These are phyloP conservation scores for Sporothrix globosa DNA, from an alignment of 2,329 filamentous ascomycete genomes.

Conservation along the genomic window DNA sequence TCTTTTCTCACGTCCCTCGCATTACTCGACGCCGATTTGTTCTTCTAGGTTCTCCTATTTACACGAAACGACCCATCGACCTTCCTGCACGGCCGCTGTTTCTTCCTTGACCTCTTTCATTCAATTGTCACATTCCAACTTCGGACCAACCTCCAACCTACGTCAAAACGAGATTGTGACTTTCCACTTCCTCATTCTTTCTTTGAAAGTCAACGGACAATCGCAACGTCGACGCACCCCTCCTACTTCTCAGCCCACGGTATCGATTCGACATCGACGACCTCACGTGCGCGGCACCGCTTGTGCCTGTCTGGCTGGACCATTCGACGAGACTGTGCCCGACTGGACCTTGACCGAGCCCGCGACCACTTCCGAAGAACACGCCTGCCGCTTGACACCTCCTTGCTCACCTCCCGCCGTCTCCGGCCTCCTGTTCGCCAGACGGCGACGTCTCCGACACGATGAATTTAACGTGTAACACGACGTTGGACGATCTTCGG, in stretches of 20 bases:
- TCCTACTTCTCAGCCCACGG: no score
- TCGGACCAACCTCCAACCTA: not conserved
- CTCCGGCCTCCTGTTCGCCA: not conserved
- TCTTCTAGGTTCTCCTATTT: conserved; percentile 5
- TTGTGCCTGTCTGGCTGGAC: conserved; percentile 7
- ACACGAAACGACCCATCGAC: conserved; percentile 7
- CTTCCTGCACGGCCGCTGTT: conserved; percentile 8
- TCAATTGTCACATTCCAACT: conserved; percentile 9
- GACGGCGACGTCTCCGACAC: conserved; percentile 23
- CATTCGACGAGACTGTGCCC: not conserved
- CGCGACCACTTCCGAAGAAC: conserved; percentile 8
- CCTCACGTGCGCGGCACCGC: not conserved
- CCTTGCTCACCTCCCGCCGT: not conserved
- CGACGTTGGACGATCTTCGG: conserved; percentile 50
- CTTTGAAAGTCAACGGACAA: not conserved
- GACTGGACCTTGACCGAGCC: not conserved
- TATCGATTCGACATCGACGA: not conserved
- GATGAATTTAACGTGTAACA: conserved; percentile 50
- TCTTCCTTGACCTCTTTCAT: conserved; percentile 1
- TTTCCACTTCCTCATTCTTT: conserved; percentile 18
- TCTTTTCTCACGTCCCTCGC: conserved; percentile 4
- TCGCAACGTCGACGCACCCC: not conserved
- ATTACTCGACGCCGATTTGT: not conserved
- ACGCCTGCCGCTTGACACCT: not conserved
- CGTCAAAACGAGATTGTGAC: conserved; percentile 10